Percentiles rank a stretch among this genome's conserved stretches.
phyloP scores from a whole-genome alignment of 2,329 filamentous ascomycete species.

The Fusarium sp. region DNA sequence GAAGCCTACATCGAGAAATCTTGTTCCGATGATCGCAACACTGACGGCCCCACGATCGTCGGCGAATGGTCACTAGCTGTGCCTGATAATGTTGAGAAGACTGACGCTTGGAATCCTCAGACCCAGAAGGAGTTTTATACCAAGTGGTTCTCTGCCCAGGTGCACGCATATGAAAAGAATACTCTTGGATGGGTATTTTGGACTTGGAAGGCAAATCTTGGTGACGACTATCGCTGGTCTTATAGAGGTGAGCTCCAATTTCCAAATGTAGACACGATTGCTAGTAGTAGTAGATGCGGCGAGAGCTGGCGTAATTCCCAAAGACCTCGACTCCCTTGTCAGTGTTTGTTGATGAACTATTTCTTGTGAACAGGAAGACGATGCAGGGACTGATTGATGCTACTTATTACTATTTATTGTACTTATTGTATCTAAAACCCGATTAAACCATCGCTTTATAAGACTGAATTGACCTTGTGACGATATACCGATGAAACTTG shows the following conservation, averaged over 20 bases:
- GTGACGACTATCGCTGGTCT: constrained; percentile 41
- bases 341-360: constrained; percentile 23
- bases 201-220: constrained; percentile 39
- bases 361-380: neutral
- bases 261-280: neutral
- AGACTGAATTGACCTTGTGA: neutral
- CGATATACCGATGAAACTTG: neutral
- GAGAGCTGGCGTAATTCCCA: constrained; percentile 36
- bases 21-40: constrained; percentile 58
- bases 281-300: constrained; percentile 28
- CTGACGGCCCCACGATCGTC: constrained; percentile 56
- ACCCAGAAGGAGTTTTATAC: constrained; percentile 37
- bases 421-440: neutral
- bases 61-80: constrained; percentile 67
- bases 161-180: constrained; percentile 34
- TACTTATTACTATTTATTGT: neutral
- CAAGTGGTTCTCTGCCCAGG: constrained; percentile 41
- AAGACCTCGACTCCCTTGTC: constrained; percentile 22
- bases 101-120: constrained; percentile 42
- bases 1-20: constrained; percentile 58
- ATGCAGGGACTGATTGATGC: neutral
- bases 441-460: neutral
- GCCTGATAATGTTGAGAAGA: constrained; percentile 57
- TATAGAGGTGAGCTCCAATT: constrained; percentile 31
- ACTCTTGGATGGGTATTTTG: constrained; percentile 40